Evolutionary conservation across 352 stramenopile genomes (phyloP), one percentile per base, ranked within the genome.

Genomic region (Ophiocytium majus): DNA sequence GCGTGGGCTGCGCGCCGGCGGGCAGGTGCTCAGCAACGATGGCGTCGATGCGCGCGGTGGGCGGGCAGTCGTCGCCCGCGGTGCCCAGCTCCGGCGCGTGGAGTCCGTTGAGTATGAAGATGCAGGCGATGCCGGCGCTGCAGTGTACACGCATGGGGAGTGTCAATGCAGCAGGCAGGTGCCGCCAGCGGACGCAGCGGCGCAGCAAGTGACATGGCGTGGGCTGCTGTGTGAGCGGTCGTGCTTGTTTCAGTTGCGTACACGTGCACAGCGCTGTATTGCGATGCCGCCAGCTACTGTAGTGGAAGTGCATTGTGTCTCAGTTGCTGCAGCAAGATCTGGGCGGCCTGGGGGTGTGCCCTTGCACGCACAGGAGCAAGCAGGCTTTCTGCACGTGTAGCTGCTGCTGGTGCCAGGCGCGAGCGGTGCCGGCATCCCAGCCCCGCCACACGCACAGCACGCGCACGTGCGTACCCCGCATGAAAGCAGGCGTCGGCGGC

Each of bases 81-180:
- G 89, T 82, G 43, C 86, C 83, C 32, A 89, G 49, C 66, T 87
- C 82, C 63, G 81, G 5, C 10, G 66, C 82, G 50, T 89, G 86
- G 9, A 89, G 66, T 23, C 86, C 86, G 64, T 76, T 78, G 17
- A 82, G 19, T n/a, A 89, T 50, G 31, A 88, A 88, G 31, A 89
- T 83, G 34, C 82, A 87, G 28, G 33, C 36, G 17, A 88, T 82
- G 23, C 63, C 37, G 10, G 64, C 49, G 34, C 81, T 82, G 66
- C 32, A 78, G 5, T 14, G 66, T 71, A 71, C 23, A n/a, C n/a
- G n/a, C n/a, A n/a, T n/a, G n/a, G n/a, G n/a, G n/a, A n/a, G n/a
- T n/a, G n/a, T n/a, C n/a, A n/a, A n/a, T n/a, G n/a, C n/a, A n/a
- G n/a, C n/a, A n/a, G n/a, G n/a, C n/a, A n/a, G n/a, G n/a, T n/a